These are phyloP conservation scores for Noccaea caerulescens DNA, from an alignment of 345 rosid genomes.

Conservation along the genomic window DNA sequence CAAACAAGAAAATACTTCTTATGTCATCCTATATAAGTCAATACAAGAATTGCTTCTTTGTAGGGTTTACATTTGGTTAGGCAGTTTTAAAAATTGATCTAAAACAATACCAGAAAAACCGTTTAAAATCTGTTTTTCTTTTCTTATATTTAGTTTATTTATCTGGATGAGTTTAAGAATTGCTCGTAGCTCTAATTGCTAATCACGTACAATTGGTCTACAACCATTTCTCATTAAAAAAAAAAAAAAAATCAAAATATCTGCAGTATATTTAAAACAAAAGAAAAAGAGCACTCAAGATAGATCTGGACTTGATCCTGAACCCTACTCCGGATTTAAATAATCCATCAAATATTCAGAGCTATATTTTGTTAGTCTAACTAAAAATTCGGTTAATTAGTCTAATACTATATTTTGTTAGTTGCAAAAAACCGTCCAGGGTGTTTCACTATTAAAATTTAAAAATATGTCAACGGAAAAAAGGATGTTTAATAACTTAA, in stretches of 20 bases:
- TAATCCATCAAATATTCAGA: not conserved
- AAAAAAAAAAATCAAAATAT: not conserved
- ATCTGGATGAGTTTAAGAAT: not conserved
- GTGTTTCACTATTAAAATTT: not conserved
- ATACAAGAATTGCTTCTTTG: conserved; percentile 15
- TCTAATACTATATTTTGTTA: conserved; percentile 7
- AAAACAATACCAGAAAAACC: conserved; percentile 21
- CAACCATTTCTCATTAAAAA: too few relatives aligned
- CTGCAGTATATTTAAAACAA: too few relatives aligned
- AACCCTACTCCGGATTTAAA: not conserved
- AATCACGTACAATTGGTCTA: not conserved
- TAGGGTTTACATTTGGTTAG: conserved; percentile 16
- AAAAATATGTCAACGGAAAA: conserved; percentile 28
- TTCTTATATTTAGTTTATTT: not conserved
- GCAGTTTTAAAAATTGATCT: conserved; percentile 11
- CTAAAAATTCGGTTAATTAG: conserved; percentile 26
- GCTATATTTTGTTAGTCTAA: not conserved
- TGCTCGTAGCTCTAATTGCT: not conserved
- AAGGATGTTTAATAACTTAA: not conserved
- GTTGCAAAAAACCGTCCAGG: not conserved
- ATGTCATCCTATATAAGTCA: conserved; percentile 13
- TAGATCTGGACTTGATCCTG: conserved; percentile 20
- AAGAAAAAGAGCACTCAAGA: not conserved
- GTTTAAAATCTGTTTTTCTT: not conserved
- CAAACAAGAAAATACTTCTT: not conserved